Conservation (phyloP, 768 basidiomycete genomes). For the Mycena vitilis region DNA sequence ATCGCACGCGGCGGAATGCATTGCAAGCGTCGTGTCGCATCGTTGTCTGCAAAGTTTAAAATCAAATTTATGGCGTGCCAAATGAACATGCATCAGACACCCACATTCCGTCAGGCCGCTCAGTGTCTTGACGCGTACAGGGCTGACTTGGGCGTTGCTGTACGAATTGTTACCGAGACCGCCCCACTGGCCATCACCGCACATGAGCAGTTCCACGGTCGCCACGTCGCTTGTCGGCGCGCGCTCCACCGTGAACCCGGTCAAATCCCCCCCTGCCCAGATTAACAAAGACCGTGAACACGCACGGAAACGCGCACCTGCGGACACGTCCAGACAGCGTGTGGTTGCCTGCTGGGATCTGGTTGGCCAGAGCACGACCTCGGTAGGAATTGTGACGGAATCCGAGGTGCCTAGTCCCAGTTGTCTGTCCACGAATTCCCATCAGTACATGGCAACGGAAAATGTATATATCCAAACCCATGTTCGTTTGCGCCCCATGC, state of each 20-base stretch:
- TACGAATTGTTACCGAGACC: conserved; percentile 77
- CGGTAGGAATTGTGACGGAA: conserved; percentile 84
- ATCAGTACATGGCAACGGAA: background rate
- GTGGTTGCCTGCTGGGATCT: conserved; percentile 62
- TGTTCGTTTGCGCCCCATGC: conserved; percentile 93
- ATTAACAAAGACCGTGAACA: conserved; percentile 3
- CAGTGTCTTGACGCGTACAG: conserved; percentile 79
- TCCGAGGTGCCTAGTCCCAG: conserved; percentile 81
- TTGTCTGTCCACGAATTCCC: conserved; percentile 62
- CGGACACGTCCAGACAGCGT: conserved; percentile 72
- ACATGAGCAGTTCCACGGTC: conserved; percentile 68
- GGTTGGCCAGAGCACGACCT: conserved; percentile 78
- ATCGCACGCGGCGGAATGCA: conserved; percentile 73
- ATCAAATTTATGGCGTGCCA: conserved; percentile 1
- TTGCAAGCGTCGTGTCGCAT: conserved; percentile 65
- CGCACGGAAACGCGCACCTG: conserved; percentile 56
- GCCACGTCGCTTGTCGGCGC: conserved; percentile 39
- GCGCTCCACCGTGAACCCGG: conserved; percentile 80
- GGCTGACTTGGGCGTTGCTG: conserved; percentile 77
- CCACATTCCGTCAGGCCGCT: conserved; percentile 90
- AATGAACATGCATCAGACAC: conserved; percentile 40
- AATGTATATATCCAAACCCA: conserved; percentile 58
- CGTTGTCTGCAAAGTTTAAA: conserved; percentile 64
- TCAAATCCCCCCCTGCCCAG: conserved; percentile 74
- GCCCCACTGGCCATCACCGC: conserved; percentile 88